Evolutionary conservation across 2,329 filamentous ascomycete genomes (phyloP).

Genomic region (Ophiostoma sp.): DNA sequence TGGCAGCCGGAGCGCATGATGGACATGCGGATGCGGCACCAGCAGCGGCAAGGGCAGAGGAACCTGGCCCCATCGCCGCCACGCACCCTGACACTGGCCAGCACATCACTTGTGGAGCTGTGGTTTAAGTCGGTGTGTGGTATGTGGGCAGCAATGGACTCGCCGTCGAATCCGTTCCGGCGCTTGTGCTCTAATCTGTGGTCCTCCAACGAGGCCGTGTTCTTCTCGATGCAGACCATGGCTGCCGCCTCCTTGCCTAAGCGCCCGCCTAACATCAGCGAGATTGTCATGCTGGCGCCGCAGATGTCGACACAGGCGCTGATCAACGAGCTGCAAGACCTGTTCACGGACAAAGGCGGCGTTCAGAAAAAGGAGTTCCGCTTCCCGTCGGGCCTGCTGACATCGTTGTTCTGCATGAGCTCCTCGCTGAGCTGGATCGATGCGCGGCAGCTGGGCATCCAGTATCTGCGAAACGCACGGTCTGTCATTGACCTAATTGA

Average conservation of each 20-base stretch:
- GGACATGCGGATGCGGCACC: neutral
- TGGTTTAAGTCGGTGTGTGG: constrained; percentile 41
- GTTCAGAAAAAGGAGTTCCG: neutral
- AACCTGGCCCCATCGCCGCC: neutral
- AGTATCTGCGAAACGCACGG: constrained; percentile 29
- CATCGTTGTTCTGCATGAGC: constrained; percentile 38
- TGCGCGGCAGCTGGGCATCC: constrained; percentile 28
- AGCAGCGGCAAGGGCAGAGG: neutral
- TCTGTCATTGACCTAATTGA: constrained; percentile 26
- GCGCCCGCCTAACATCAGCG: constrained; percentile 35
- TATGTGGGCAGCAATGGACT: constrained; percentile 40
- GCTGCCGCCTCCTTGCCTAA: constrained; percentile 37
- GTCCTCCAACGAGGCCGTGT: constrained; percentile 36
- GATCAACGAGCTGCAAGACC: constrained; percentile 33
- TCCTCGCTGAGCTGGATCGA: constrained; percentile 41
- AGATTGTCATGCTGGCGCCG: constrained; percentile 34
- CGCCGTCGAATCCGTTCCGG: constrained; percentile 37
- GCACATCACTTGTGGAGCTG: constrained; percentile 33
- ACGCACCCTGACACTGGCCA: constrained; percentile 17
- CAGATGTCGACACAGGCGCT: constrained; percentile 34
- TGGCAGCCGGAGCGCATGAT: constrained; percentile 20
- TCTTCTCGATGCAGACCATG: constrained; percentile 39
- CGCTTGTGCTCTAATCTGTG: constrained; percentile 37
- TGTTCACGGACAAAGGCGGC: constrained; percentile 24
- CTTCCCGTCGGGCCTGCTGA: constrained; percentile 35